Evolutionary conservation across 352 stramenopile species (phyloP).

Genomic region (Pythium vanterpoolii): DNA sequence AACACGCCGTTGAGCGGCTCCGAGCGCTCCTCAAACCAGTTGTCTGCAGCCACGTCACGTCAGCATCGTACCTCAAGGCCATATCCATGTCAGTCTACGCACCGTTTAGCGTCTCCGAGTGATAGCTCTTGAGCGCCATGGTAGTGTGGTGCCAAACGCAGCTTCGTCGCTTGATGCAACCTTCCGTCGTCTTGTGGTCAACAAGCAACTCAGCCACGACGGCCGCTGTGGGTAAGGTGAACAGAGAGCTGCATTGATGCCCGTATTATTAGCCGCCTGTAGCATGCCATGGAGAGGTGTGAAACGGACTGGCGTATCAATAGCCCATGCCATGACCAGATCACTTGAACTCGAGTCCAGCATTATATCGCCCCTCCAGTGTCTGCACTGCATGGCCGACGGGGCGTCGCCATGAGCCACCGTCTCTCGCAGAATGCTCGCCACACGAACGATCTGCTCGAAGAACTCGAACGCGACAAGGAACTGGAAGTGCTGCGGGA

Average conservation of each 20-base stretch:
- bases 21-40: constrained; percentile 80
- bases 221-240: neutral
- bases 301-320: constrained; percentile 12
- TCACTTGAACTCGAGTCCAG: too few species aligned
- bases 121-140: constrained; percentile 81
- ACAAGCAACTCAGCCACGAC: too few species aligned
- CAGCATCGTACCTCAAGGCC: neutral
- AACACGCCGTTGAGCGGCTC: constrained; percentile 60
- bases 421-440: constrained; percentile 78
- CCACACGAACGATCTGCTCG: constrained; percentile 74
- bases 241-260: neutral
- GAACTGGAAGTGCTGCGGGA: constrained; percentile 82
- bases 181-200: neutral
- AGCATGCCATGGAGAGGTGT: neutral
- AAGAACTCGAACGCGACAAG: constrained; percentile 86
- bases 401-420: constrained; percentile 55
- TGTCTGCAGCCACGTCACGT: constrained; percentile 34
- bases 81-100: neutral
- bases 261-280: neutral
- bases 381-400: neutral
- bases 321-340: neutral
- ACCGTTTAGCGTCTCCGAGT: constrained; percentile 77
- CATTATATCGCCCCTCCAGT: too few species aligned
- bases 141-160: neutral
- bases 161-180: neutral